Conservation (phyloP, 768 basidiomycete species). For the Psilocybe azurescens region DNA sequence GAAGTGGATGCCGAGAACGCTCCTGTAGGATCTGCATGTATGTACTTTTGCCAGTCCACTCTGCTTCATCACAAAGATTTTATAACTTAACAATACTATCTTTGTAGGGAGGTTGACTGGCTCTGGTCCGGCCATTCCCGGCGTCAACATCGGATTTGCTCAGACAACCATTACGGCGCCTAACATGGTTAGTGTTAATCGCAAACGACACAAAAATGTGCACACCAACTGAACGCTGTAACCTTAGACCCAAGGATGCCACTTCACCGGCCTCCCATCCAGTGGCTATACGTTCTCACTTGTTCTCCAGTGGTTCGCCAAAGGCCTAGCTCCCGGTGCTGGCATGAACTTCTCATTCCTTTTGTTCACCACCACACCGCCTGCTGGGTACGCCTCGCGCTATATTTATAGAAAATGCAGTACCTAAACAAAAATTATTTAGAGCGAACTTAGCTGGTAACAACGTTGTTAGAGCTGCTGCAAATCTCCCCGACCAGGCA, state of each 20-base stretch:
- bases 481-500: not conserved
- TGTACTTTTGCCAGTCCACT: not conserved
- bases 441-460: too few relatives aligned
- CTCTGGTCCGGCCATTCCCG: not conserved
- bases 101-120: not conserved
- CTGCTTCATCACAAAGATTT: not conserved
- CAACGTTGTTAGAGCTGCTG: too few relatives aligned
- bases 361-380: not conserved
- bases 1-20: not conserved
- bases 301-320: slow-evolving; percentile 4
- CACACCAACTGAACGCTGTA: not conserved
- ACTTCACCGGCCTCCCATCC: slow-evolving; percentile 1
- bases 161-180: not conserved
- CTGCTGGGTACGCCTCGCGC: not conserved
- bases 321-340: not conserved
- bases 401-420: too few relatives aligned
- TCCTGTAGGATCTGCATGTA: not conserved
- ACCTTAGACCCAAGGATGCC: not conserved
- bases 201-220: too few relatives aligned
- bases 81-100: not conserved
- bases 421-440: too few relatives aligned
- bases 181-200: not conserved
- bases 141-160: slow-evolving; percentile 1
- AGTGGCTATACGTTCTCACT: not conserved
- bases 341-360: slow-evolving; percentile 2